Evolutionary conservation across 768 basidiomycete species (phyloP).

Genomic region (Porphyrellus cyaneotinctus): DNA sequence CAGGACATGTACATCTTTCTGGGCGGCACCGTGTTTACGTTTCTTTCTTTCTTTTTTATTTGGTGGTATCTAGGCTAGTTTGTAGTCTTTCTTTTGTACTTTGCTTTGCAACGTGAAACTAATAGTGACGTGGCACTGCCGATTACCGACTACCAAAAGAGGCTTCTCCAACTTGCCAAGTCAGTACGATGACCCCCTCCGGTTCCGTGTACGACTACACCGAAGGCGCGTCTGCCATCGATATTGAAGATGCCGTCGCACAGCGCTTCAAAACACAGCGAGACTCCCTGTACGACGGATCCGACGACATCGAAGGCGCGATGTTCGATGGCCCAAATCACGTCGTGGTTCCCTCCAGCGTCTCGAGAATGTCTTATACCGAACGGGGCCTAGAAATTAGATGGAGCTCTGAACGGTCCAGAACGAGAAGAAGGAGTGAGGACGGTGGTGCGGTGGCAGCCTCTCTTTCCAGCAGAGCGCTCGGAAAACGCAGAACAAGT

Average conservation of each 20-base stretch:
- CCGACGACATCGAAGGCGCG: slow-evolving; percentile 53
- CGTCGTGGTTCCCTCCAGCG: slow-evolving; percentile 69
- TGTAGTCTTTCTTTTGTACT: background rate
- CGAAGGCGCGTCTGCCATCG: slow-evolving; percentile 76
- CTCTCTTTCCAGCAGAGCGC: slow-evolving; percentile 30
- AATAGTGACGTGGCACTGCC: background rate
- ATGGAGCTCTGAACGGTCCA: slow-evolving; percentile 52
- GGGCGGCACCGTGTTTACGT: slow-evolving; percentile 79
- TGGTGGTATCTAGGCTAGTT: slow-evolving; percentile 78
- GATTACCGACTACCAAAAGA: slow-evolving; percentile 14
- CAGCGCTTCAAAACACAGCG: slow-evolving; percentile 52
- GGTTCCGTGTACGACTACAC: slow-evolving; percentile 61
- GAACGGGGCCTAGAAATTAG: slow-evolving; percentile 41
- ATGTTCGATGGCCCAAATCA: slow-evolving; percentile 75
- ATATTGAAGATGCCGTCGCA: slow-evolving; percentile 61
- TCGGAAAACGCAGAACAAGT: slow-evolving; percentile 42
- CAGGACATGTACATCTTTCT: slow-evolving; percentile 96
- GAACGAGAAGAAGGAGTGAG: slow-evolving; percentile 46
- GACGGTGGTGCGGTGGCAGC: slow-evolving; percentile 32
- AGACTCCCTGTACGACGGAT: slow-evolving; percentile 57
- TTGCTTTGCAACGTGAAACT: background rate
- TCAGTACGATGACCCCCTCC: slow-evolving; percentile 17
- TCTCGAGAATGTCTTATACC: slow-evolving; percentile 71
- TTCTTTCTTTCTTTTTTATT: slow-evolving; percentile 91
- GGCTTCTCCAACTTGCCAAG: background rate